Base-by-base conservation (phyloP, 768 basidiomycete genomes). In the Rhizopogon rudus region DNA sequence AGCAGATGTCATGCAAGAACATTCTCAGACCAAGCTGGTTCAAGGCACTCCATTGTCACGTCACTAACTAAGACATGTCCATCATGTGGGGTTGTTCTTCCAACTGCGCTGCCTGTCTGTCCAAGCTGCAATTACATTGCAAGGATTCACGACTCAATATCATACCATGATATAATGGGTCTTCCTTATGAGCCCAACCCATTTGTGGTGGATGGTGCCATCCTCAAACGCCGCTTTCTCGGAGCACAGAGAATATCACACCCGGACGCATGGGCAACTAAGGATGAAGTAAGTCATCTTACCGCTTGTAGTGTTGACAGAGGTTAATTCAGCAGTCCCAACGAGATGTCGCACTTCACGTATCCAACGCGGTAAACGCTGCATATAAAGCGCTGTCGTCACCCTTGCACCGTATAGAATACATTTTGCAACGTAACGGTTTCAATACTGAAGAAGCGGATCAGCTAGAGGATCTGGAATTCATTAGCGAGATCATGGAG, bases 221-320 rank as follows among this genome's bases (percentile, higher is more conserved):
- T 77, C 17, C 71, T 97, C 56, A 86, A 83, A 67, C 72, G 74
- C 37, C 77, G 79, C 29, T 95, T 92, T 67, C 74, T 88, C 35
- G 73, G 79, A 44, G 81, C 88, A 3, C 94, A 96, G 65, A 77
- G 83, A 20, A 73, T 82, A 20, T 84, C 91, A 51, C 94, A 98
- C 73, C 94, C 94, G 0, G 94, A 98, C 67, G 77, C 84, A 12
- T 96, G 90, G 87, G 79, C 84, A 35, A 79, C 82, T 31, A 78
- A 81, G 63, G 83, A 83, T 54, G 69, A 79, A 57, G 89, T 88
- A 59, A 52, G 70, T 56, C 44, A 57, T n/a, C 35, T 33, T 52
- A 44, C 17, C 5, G 35, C 13, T 48, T 54, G 44, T 14, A 6
- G 29, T n/a, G 20, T 16, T 14, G 25, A 12, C 20, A 16, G 35